Evolutionary conservation across 2,329 filamentous ascomycete genomes (phyloP).

Genomic region (Ceratocystis smalleyi): DNA sequence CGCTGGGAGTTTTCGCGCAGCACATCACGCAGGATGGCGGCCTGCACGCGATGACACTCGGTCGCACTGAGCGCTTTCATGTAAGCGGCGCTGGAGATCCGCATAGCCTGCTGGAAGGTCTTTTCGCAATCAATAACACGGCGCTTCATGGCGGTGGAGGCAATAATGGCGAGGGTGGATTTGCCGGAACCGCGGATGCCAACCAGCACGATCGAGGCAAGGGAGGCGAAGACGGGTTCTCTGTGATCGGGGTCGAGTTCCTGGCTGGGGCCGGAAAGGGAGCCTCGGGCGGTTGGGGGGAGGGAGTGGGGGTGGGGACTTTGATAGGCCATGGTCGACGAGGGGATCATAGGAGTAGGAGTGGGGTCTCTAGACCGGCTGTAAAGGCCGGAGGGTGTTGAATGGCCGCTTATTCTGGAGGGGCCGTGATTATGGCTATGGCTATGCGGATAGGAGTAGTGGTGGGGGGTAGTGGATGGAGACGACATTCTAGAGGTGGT

Average conservation of each 20-base stretch:
- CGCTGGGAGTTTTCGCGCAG: constrained; percentile 43
- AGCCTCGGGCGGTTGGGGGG: background rate
- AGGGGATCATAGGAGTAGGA: background rate
- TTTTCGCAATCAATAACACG: constrained; percentile 55
- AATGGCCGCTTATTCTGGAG: constrained; percentile 21
- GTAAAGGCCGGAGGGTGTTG: constrained; percentile 4
- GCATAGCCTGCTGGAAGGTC: constrained; percentile 48
- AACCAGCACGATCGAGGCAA: constrained; percentile 57
- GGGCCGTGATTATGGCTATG: constrained; percentile 20
- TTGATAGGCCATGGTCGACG: background rate
- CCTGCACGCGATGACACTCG: constrained; percentile 49
- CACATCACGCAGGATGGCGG: constrained; percentile 43
- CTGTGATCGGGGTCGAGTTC: constrained; percentile 19
- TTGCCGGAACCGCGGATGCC: constrained; percentile 63
- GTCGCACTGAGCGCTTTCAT: constrained; percentile 45
- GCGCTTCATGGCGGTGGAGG: constrained; percentile 52
- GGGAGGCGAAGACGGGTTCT: constrained; percentile 31
- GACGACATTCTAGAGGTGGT: background rate
- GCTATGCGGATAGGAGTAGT: constrained; percentile 19
- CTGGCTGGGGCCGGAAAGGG: background rate
- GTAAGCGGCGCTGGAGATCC: constrained; percentile 45
- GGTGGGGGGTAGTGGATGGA: constrained; percentile 16
- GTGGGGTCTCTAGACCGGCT: background rate
- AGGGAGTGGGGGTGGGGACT: background rate
- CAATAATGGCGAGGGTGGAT: constrained; percentile 59